Evolutionary conservation across 1,284 basidiomycete species (phyloP), one percentile per base, ranked within the genome.

Genomic region (Spongiforma sp.): DNA sequence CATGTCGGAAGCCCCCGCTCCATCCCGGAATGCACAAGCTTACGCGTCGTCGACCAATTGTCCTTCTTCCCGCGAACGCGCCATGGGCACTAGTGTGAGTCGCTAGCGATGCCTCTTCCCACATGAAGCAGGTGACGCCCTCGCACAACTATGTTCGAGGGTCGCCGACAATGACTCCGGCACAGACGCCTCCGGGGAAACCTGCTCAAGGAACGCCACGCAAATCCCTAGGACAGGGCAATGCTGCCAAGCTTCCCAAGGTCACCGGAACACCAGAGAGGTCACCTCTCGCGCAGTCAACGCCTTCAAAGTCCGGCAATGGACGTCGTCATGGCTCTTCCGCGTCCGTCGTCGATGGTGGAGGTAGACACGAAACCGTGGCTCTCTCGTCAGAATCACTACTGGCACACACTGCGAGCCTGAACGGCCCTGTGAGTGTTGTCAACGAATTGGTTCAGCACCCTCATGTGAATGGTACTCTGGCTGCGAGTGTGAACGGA

Each of bases 1-100:
- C 59, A 65, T 70, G 72, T 78, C 77, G 21, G 75, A 77, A 62
- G 64, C 66, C 46, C 39, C 70, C 54, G 73, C 68, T 48, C 74
- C 73, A 6, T 73, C 73, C 24, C 73, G 67, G 46, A 65, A 69
- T 14, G 59, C 64, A 48, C 71, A 57, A 53, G 57, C 61, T 57
- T 73, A 68, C 65, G 67, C 61, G 61, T 32, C 69, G 43, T 70
- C 71, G n/a, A n/a, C n/a, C n/a, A n/a, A n/a, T n/a, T n/a, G n/a
- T n/a, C n/a, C 66, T 15, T 63, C 74, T 12, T 62, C 76, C 8
- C 70, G 73, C 4, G 24, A 32, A 0, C 69, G 73, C 46, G 64
- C 70, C 4, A 67, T 70, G 66, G 78, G 74, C 53, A 62, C 63
- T 0, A 60, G 72, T 26, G 60, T n/a, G n/a, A n/a, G n/a, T 68